Evolutionary conservation across 148 eudicot genomes (phyloP), one percentile per base, ranked within the genome.

Genomic region (Pharnaceum exiguum): DNA sequence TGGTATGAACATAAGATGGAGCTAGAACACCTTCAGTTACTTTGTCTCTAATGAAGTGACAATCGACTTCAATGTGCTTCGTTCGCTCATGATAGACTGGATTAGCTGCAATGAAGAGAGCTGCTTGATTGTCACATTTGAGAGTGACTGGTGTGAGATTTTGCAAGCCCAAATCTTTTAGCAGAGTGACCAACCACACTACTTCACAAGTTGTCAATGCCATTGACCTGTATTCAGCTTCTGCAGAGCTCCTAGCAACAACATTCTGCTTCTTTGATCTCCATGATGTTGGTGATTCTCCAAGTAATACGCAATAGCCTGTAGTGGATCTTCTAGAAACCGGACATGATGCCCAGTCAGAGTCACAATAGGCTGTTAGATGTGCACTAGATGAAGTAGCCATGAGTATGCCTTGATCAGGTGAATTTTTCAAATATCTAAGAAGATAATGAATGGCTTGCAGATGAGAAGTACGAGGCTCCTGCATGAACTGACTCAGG

Each of bases 201-300:
- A 47, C 29, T 24, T 47, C 29, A 47, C 51, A 47, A 12, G 51
- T 1, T 8, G 31, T 47, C 1, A 47, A 0, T 22, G 51, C 51
- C 51, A 47, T 47, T 22, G 16, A 3, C 15, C 43, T 53, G 9
- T 53, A 53, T 33, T 53, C 42, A 19, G 43, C 57, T 11, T 53
- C 57, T 18, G 57, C 42, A 9, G 57, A 53, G 0, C 26, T 18
- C 0, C 57, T 10, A 0, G 29, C 38, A 0, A 51, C 56, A 10
- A 51, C 56, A 3, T 22, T 0, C 18, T 51, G 56, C 4, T 30
- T 51, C 25, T 51, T 30, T 1, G 38, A 5, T 51, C 31, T 32
- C 56, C 33, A n/a, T 5, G 35, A 51, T n/a, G 7, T 17, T 35
- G 25, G 29, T 3, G 55, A 51, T 2, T 16, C 2, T 3, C 55